Conservation (phyloP, 345 rosid genomes). For the Eucalyptus dawsonii region DNA sequence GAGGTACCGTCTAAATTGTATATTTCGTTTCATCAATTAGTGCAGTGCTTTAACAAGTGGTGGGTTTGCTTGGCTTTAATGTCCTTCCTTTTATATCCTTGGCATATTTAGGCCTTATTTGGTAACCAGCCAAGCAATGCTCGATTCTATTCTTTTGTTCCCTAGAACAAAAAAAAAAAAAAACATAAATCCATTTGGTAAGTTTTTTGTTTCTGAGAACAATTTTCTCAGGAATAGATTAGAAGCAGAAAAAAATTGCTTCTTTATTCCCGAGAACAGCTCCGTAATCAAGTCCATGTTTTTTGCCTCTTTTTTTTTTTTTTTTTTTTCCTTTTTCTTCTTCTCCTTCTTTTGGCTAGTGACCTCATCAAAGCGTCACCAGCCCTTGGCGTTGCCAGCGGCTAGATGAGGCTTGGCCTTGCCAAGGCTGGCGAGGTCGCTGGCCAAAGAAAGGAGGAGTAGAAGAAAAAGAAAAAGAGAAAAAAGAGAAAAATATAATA, state of each 20-base stretch:
- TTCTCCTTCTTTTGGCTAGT: too few species aligned
- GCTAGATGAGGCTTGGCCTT: accelerated
- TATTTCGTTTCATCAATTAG: background rate
- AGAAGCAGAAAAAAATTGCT: too few species aligned
- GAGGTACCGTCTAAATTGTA: background rate
- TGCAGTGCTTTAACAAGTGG: background rate
- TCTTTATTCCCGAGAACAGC: accelerated
- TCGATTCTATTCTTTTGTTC: accelerated
- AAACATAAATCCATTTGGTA: too few species aligned
- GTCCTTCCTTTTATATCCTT: background rate
- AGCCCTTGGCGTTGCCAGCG: accelerated
- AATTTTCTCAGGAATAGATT: accelerated
- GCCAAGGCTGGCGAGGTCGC: accelerated
- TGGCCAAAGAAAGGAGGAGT: too few species aligned
- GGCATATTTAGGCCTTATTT: background rate
- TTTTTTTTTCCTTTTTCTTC: too few species aligned
- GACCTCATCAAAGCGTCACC: too few species aligned
- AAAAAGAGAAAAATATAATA: too few species aligned
- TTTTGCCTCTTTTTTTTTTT: accelerated
- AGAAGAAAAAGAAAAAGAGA: too few species aligned
- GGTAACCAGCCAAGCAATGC: accelerated
- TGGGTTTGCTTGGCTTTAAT: background rate
- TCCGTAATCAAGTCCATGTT: too few species aligned
- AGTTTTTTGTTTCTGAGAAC: too few species aligned
- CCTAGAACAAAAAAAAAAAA: too few species aligned